Evolutionary conservation across 371 early-diverging fungal species (phyloP), one percentile per base, ranked within the genome.

Genomic region (Actinomortierella wolfii): DNA sequence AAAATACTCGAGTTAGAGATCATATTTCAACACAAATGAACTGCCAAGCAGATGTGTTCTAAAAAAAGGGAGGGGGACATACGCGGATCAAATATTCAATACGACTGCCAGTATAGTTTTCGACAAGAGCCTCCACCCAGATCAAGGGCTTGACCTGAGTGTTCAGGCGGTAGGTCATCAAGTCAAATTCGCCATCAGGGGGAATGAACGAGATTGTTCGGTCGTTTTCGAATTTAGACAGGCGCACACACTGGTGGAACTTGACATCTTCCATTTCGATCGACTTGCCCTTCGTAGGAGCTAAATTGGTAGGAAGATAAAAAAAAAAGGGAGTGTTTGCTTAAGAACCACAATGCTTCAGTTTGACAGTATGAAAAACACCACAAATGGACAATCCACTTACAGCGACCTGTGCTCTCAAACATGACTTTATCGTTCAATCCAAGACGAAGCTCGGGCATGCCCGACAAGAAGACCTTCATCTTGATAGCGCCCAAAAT

Each of bases 181-280:
- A 83, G 79, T 99, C 99, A 79, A 99, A 99, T 78, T 97, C 99
- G 54, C 99, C 99, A 82, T 98, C 99, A 11, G 99, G 99, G 24
- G 99, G 99, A 59, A 97, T 96, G 79, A 96, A 98, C 39, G 95
- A 94, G 59, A 98, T 98, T 6, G 99, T 97, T 51, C 99, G 92
- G 79, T 97, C 97, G 59, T 87, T 94, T 67, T 97, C 97, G 67
- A 98, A 98, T 64, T 93, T 86, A 34, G 94, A 93, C 58, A 98
- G 80, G 11, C 97, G 89, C 34, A 98, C 99, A 77, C 99, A 98
- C 76, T 98, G 99, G 79, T 99, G 99, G 83, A 99, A 99, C 67
- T 97, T 96, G 68, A 97, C 95, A 77, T 99, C 99, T 79, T 99
- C 99, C 95, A 99, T 95, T 66, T 99, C 99, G 34, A 99, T 92